Base-by-base conservation (phyloP, 2,329 filamentous ascomycete genomes). In the Diaporthe destruens region DNA sequence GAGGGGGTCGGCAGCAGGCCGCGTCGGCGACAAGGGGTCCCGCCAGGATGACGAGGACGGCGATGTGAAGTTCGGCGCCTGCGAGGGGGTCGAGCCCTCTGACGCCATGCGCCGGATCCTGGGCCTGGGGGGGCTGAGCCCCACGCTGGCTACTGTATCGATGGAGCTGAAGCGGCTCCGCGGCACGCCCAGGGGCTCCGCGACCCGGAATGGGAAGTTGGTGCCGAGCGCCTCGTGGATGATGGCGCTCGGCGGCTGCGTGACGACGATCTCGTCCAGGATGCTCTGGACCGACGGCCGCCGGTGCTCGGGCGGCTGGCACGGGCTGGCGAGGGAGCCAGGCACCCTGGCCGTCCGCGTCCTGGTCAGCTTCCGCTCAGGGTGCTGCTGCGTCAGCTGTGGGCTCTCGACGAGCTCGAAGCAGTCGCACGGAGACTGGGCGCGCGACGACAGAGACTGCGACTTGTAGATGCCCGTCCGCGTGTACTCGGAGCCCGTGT, bases 261-360 rank as follows among this genome's bases (percentile, higher is more conserved):
- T 66, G 14, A 66, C 61, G 11, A 66, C 61, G 8, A 66, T 66
- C 61, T 66, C 61, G 14, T 66, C 61, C 14, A 66, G 32, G 4
- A 66, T 66, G 32, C 61, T 66, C 16, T 66, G 61, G 32, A 66
- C 61, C 7, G 61, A 66, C 8, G 61, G 61, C 9, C 61, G 61
- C 8, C 61, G 32, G 32, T 49, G 61, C 61, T 65, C 61, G 61
- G 61, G 61, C 2, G 61, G 44, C 44, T 51, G 61, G 61, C 49
- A 65, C 1, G 61, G 44, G n/a, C 32, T 53, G 47, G 7, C 53
- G 47, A 39, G 6, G 14, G 61, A 8, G 6, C 2, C 9, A 3
- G 61, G 32, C 44, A 9, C 44, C 32, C 7, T 53, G 7, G 14
- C 20, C 44, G 8, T 14, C 0, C 29, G 0, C 1, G 44, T 0